phyloP scores from a whole-genome alignment of 805 yeast species.

The Metschnikowia koreensis region DNA sequence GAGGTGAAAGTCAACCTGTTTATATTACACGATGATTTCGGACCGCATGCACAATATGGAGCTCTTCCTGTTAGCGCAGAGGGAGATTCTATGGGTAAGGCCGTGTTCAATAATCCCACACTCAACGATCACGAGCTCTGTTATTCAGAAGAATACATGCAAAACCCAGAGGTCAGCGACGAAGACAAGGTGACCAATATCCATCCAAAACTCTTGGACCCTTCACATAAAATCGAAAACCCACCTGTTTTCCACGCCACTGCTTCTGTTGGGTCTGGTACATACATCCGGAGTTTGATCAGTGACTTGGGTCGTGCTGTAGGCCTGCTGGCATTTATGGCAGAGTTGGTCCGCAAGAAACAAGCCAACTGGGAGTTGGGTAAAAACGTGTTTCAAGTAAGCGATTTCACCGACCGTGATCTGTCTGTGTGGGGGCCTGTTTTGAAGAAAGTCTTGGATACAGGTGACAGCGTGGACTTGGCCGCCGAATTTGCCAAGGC shows the following conservation, averaged over 20 bases:
- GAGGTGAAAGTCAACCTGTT: slow-evolving; percentile 60
- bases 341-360: slow-evolving; percentile 62
- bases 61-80: slow-evolving; percentile 44
- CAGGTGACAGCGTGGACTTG: slow-evolving; percentile 27
- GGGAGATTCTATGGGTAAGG: slow-evolving; percentile 45
- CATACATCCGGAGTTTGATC: slow-evolving; percentile 85
- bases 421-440: slow-evolving; percentile 72
- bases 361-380: slow-evolving; percentile 87
- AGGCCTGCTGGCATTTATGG: slow-evolving; percentile 86
- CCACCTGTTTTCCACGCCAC: slow-evolving; percentile 73
- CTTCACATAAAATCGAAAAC: slow-evolving; percentile 40
- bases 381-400: slow-evolving; percentile 62
- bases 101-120: slow-evolving; percentile 50
- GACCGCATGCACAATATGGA: slow-evolving; percentile 54
- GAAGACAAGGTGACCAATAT: slow-evolving; percentile 38
- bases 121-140: slow-evolving; percentile 61
- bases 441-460: slow-evolving; percentile 50
- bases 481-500: slow-evolving; percentile 20
- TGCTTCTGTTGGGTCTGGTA: slow-evolving; percentile 88
- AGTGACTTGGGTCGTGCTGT: slow-evolving; percentile 86
- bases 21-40: slow-evolving; percentile 53
- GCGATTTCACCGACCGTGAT: slow-evolving; percentile 59
- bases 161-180: slow-evolving; percentile 30
- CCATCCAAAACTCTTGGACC: slow-evolving; percentile 38
- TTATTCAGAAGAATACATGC: slow-evolving; percentile 55